Evolutionary conservation across 306 rosid species (phyloP), one percentile per base, ranked within the genome.

Genomic region (Abrus precatorius): DNA sequence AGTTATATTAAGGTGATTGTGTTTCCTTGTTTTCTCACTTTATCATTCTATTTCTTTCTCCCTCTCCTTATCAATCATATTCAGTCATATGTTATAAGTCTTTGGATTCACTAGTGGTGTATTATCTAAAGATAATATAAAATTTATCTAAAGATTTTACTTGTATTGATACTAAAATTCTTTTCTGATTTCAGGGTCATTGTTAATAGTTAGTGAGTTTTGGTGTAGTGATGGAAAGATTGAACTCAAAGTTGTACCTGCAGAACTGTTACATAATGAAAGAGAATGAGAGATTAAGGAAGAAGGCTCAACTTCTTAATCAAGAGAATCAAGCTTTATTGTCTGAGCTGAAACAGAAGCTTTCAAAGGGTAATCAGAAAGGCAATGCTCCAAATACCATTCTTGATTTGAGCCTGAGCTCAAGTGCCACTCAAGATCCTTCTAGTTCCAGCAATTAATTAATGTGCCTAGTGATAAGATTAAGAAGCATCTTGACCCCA

Each of bases 251-350:
- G 89, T 90, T 96, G 80, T 92, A 89, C 84, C 72, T 96, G 85
- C 93, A 96, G 78, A 96, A 96, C 96, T 92, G 96, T 83, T 90
- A 89, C 94, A 96, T 96, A 88, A 88, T 93, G 98, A 87, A 92
- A 60, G 99, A 96, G 87, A 96, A 96, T 47, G 99, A 96, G 78
- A 92, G 86, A 83, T 86, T 96, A 7, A 92, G 98, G 93, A 96
- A 96, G 97, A 96, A 96, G 57, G 99, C 99, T 1, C 97, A 93
- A 81, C 73, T 93, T 84, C 91, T 96, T 65, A 93, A 96, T 84
- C 97, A 96, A 80, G 99, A 96, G 92, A 96, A 96, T 75, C 99
- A 96, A 53, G 91, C 79, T 4, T 89, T 96, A 52, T 91, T 96
- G 13, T 86, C 97, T 75, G 98, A 96, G 87, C 94, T 96, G 7